Conservation (phyloP, 257 asterid species). For the Lavandula angustifolia region DNA sequence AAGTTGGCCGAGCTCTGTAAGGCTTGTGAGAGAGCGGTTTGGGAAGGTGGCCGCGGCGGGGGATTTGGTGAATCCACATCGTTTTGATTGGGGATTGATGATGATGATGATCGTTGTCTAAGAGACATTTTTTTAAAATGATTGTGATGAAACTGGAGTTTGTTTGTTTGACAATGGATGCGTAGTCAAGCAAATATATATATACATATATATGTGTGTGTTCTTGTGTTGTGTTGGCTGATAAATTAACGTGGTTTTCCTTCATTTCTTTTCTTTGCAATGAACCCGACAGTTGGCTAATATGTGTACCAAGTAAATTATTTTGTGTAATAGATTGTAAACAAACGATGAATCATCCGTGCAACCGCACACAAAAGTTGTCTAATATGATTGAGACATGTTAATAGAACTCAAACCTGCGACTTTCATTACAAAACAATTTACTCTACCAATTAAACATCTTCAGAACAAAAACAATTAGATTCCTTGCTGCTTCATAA, state of each 20-base stretch:
- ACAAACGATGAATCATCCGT: too few species aligned
- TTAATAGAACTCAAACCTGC: too few species aligned
- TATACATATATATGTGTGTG: too few species aligned
- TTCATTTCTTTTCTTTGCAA: background rate
- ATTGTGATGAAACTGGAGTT: background rate
- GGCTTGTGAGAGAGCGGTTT: slow-evolving; percentile 43
- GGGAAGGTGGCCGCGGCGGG: slow-evolving; percentile 37
- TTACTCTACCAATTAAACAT: too few species aligned
- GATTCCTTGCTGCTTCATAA: background rate
- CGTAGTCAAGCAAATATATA: too few species aligned
- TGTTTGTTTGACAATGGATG: background rate
- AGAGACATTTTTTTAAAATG: background rate
- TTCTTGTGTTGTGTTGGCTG: too few species aligned
- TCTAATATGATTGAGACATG: too few species aligned
- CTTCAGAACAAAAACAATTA: too few species aligned
- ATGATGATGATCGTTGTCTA: slow-evolving; percentile 6
- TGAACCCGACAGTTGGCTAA: background rate
- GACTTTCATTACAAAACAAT: too few species aligned
- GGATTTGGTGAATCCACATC: background rate
- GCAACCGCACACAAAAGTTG: too few species aligned
- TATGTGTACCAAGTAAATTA: too few species aligned
- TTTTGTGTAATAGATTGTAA: too few species aligned
- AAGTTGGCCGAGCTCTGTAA: slow-evolving; percentile 60
- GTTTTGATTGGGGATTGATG: slow-evolving; percentile 12
- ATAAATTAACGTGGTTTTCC: background rate